Conservation (phyloP, 768 basidiomycete species). For the Amanita subjunquillea region DNA sequence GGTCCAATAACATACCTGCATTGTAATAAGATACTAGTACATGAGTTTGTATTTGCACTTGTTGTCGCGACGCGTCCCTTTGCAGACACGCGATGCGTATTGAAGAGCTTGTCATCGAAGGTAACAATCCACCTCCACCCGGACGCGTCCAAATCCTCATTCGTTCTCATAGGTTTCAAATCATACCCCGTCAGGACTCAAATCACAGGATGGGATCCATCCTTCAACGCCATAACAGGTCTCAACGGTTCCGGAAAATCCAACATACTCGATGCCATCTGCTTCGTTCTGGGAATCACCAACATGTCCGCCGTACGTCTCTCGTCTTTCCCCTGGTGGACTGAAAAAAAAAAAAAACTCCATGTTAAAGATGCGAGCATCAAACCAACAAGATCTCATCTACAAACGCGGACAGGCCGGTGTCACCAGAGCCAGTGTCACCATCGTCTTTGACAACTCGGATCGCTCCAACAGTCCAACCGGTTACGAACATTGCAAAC, state of each 20-base stretch:
- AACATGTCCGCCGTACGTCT: constrained; percentile 81
- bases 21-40: too few species aligned
- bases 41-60: neutral
- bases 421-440: constrained; percentile 93
- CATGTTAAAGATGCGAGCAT: constrained; percentile 68
- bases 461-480: constrained; percentile 77
- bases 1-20: constrained; percentile 16
- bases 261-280: constrained; percentile 98
- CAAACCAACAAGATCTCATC: constrained; percentile 95
- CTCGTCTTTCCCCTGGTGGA: neutral
- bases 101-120: constrained; percentile 92
- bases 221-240: constrained; percentile 98
- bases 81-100: constrained; percentile 58
- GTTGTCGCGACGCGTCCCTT: constrained; percentile 1
- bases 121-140: constrained; percentile 20
- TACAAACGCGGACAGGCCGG: constrained; percentile 99
- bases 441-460: constrained; percentile 97
- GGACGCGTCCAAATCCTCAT: neutral
- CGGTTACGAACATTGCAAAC: constrained; percentile 68
- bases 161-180: constrained; percentile 67
- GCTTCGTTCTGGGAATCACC: constrained; percentile 95
- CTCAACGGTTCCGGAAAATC: constrained; percentile 96
- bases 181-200: constrained; percentile 95
- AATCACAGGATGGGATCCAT: constrained; percentile 94
- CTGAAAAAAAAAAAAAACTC: too few species aligned